Evolutionary conservation across 164 flowering plant species (phyloP), one percentile per base, ranked within the genome.

Genomic region (Taxillus chinensis): DNA sequence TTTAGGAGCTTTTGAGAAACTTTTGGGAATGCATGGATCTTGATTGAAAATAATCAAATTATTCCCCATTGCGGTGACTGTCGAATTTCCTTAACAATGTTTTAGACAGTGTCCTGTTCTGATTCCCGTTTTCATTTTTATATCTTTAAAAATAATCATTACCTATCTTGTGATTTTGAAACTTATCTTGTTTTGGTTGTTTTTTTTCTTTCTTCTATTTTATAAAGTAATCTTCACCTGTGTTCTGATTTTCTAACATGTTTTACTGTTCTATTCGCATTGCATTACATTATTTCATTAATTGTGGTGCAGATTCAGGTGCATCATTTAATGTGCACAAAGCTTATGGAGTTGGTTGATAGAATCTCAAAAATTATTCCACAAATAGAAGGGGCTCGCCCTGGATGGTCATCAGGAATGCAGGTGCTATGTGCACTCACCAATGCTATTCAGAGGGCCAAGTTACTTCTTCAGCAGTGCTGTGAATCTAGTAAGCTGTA

Each of bases 401-500:
- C 89, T 52, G 74, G 81, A 41, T 75, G 89, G 70, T 59, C 79
- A 6, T 68, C 78, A 3, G 89, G 89, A 55, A 72, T 77, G 53
- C 67, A 79, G 54, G 75, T 82, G 27, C 80, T 84, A 38, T 77
- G 80, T 74, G 59, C 49, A 59, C 62, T 84, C 59, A 76, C 66
- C 53, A 46, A 11, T 16, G 80, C 79, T 17, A 61, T 80, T 45
- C 79, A 70, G 41, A 82, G 71, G 65, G 76, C 89, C 63, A 77
- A 77, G 57, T 59, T 50, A 71, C 68, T 78, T 67, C 71, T 80
- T 50, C 79, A 70, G 62, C 51, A 77, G 39, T 84, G 89, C 69
- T 50, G 77, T 37, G 80, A 80, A 43, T 82, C 83, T 41, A 84
- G 89, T 64, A 82, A 73, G 71, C 83, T 84, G 16, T 84, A 82